These are phyloP conservation scores for Ogataea nitratoaversa DNA, from an alignment of 805 yeast species.

Conservation along the genomic window DNA sequence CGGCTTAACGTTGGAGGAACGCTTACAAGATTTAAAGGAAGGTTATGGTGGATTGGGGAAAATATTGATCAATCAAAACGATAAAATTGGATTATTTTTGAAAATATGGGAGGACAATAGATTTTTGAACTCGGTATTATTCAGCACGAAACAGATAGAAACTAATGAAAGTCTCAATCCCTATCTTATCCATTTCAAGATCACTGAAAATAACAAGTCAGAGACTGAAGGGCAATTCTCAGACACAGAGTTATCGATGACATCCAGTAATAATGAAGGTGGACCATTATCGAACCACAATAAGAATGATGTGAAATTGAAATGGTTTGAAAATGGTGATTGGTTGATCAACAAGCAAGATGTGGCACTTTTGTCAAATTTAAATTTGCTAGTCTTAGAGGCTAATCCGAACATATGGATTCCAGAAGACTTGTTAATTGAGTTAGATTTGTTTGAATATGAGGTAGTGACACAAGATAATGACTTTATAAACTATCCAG, in stretches of 20 bases:
- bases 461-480: conserved; percentile 24
- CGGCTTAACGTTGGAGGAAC: conserved; percentile 6
- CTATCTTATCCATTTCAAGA: conserved; percentile 30
- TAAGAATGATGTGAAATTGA: conserved; percentile 9
- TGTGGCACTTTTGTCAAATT: conserved; percentile 12
- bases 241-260: conserved; percentile 1
- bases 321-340: conserved; percentile 26
- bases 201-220: conserved; percentile 20
- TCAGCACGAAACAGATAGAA: conserved; percentile 11
- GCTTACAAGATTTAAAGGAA: conserved; percentile 11
- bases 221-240: conserved; percentile 6
- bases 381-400: conserved; percentile 25
- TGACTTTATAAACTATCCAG: conserved; percentile 18
- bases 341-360: conserved; percentile 23
- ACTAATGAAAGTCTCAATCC: conserved; percentile 18
- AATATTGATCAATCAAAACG: conserved; percentile 23
- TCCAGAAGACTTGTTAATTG: conserved; percentile 26
- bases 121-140: conserved; percentile 18
- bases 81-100: conserved; percentile 30
- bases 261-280: not conserved
- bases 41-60: conserved; percentile 26
- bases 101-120: conserved; percentile 32
- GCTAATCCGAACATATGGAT: conserved; percentile 31
- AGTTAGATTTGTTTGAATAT: conserved; percentile 19
- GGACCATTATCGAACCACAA: not conserved